phyloP scores from a whole-genome alignment of 2,329 filamentous ascomycete species.

The Blastomyces parvus region DNA sequence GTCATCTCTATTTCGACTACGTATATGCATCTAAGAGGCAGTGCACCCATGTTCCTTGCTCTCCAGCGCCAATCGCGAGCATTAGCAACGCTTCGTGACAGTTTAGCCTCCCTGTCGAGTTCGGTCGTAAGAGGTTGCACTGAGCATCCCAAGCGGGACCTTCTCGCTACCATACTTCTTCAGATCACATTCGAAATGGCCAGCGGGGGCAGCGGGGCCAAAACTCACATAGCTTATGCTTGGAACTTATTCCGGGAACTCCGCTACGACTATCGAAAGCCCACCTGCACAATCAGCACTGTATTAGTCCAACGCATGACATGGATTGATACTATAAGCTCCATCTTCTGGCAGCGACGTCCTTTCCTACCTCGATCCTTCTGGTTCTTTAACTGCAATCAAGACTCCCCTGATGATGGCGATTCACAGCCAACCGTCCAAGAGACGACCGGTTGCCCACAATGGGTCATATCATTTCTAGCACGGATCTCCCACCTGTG shows the following conservation, averaged over 20 bases:
- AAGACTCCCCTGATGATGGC: background rate
- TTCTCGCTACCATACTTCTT: conserved; percentile 5
- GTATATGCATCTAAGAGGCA: conserved; percentile 4
- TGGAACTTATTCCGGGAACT: conserved; percentile 6
- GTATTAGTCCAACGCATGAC: conserved; percentile 6
- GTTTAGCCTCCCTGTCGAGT: background rate
- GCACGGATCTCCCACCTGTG: conserved; percentile 3
- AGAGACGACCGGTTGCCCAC: conserved; percentile 7
- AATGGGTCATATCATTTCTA: conserved; percentile 5
- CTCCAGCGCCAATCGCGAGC: conserved; percentile 4
- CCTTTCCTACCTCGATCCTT: conserved; percentile 2
- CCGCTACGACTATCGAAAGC: conserved; percentile 2
- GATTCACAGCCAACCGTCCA: conserved; percentile 4
- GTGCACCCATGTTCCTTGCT: conserved; percentile 2
- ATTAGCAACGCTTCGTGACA: conserved; percentile 5
- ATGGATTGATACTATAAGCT: conserved; percentile 6
- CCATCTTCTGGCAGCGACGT: conserved; percentile 4
- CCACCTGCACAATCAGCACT: background rate
- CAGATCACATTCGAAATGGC: conserved; percentile 7
- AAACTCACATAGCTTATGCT: conserved; percentile 3
- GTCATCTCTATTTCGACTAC: conserved; percentile 6
- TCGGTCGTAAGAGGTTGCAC: background rate
- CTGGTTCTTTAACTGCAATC: conserved; percentile 3
- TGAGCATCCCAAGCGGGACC: conserved; percentile 1
- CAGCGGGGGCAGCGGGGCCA: conserved; percentile 1